Evolutionary conservation across 2,329 filamentous ascomycete species (phyloP), one percentile per base, ranked within the genome.

Genomic region (Alternaria hordeiaustralica): DNA sequence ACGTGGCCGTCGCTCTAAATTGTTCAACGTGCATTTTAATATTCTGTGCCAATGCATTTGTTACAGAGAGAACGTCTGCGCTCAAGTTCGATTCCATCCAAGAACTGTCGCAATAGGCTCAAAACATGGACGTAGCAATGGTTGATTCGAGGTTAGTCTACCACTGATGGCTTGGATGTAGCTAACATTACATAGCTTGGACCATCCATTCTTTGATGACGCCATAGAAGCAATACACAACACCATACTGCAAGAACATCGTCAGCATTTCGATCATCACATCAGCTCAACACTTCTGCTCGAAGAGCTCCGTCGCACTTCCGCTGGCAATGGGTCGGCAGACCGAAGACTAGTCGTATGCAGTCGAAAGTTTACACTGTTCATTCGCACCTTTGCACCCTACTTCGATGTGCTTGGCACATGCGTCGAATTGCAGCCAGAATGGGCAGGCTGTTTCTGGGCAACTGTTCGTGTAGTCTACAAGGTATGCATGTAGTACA

Each of bases 361-460:
- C 51, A 65, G 60, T 13, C 58, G 60, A 41, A 75, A 72, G 53
- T 62, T 75, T 12, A 54, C 60, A n/a, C 47, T 68, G 6, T 76
- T 77, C 55, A 58, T 68, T 9, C 66, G 60, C 21, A 46, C 57
- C 12, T 72, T 76, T 61, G 67, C 70, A 28, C 65, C 70, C 8
- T 78, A 72, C 60, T 77, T 76, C 50, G 71, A 75, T 45, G 57
- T 76, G 15, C 61, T 78, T 33, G 60, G 61, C 45, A 67, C 69
- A 11, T 73, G 66, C 33, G 63, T 66, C 18, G 30, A 66, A 26
- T 25, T 69, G n/a, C 62, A 51, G 20, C 33, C 66, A 55, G 69
- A 71, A 59, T 76, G 71, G 71, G 23, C 62, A 21, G 61, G 63
- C 12, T 73, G 65, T 44, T 71, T 77, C 43, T 78, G 75, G 75